phyloP scores from a whole-genome alignment of 73 alveolate genomes.

The Urostyla sp. region DNA sequence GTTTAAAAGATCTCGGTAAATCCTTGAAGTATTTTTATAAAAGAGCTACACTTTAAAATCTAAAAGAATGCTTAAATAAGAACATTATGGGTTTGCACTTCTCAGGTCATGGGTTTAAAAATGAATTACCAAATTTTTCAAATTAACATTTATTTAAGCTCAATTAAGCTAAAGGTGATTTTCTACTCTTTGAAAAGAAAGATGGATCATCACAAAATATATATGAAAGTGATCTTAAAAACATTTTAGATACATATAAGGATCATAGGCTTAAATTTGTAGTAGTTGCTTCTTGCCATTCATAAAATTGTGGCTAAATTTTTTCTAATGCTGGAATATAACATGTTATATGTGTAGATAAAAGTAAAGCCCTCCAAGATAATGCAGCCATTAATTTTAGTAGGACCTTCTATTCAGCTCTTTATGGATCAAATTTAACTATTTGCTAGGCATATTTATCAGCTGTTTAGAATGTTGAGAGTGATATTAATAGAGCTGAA shows the following conservation, averaged over 20 bases:
- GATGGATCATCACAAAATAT: constrained; percentile 15
- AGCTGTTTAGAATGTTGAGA: constrained; percentile 9
- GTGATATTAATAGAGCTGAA: background rate
- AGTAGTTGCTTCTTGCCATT: constrained; percentile 45
- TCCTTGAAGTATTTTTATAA: constrained; percentile 11
- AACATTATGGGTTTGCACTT: constrained; percentile 46
- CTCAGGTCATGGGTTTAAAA: constrained; percentile 45
- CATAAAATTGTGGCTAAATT: constrained; percentile 14
- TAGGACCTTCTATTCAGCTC: constrained; percentile 12
- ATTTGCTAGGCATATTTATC: constrained; percentile 33
- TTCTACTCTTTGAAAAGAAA: constrained; percentile 22
- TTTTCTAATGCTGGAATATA: constrained; percentile 15
- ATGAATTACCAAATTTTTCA: background rate
- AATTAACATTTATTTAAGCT: background rate
- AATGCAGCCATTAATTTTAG: constrained; percentile 26
- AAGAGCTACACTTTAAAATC: constrained; percentile 27
- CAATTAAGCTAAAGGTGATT: constrained; percentile 20
- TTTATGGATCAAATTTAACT: background rate
- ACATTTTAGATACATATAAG: background rate
- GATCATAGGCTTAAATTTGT: constrained; percentile 6
- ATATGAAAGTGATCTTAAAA: background rate
- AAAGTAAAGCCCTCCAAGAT: background rate
- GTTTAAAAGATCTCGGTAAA: background rate
- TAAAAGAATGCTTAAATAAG: background rate
- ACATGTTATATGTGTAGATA: constrained; percentile 48